Evolutionary conservation across 768 basidiomycete species (phyloP).

Genomic region (Lactifluus subvellereus): DNA sequence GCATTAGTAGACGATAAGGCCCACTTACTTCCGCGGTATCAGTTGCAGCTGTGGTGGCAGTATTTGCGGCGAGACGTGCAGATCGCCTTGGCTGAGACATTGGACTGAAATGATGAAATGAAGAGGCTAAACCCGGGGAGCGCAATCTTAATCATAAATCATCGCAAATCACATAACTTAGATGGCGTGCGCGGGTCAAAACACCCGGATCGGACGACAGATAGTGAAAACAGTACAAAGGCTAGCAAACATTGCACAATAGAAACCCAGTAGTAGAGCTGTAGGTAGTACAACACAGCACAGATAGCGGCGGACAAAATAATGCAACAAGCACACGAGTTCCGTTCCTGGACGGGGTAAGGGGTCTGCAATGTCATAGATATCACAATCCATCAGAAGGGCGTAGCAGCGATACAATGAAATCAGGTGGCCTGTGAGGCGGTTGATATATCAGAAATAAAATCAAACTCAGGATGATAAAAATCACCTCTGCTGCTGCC

Average conservation of each 20-base stretch:
- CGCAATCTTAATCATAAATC: conserved; percentile 16
- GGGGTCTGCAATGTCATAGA: conserved; percentile 21
- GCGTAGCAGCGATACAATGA: not conserved
- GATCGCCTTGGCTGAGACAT: conserved; percentile 25
- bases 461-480: no score
- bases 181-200: not conserved
- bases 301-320: conserved; percentile 19
- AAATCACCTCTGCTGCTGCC: conserved; percentile 8
- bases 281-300: conserved; percentile 23
- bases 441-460: not conserved
- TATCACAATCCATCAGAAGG: conserved; percentile 12
- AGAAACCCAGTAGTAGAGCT: conserved; percentile 22
- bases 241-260: conserved; percentile 19
- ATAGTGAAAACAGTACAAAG: conserved; percentile 12
- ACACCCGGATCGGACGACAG: not conserved
- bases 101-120: no score
- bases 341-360: conserved; percentile 18
- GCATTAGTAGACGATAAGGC: not conserved
- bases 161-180: conserved; percentile 3
- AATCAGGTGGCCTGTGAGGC: conserved; percentile 14
- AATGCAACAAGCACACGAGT: conserved; percentile 17
- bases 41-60: not conserved
- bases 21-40: conserved; percentile 1
- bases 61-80: conserved; percentile 22
- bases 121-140: not conserved